Percentiles rank a stretch among this genome's conserved stretches.
These are phyloP conservation scores for Allomyces macrogynus DNA, from an alignment of 192 early-diverging fungal genomes.

Conservation along the genomic window DNA sequence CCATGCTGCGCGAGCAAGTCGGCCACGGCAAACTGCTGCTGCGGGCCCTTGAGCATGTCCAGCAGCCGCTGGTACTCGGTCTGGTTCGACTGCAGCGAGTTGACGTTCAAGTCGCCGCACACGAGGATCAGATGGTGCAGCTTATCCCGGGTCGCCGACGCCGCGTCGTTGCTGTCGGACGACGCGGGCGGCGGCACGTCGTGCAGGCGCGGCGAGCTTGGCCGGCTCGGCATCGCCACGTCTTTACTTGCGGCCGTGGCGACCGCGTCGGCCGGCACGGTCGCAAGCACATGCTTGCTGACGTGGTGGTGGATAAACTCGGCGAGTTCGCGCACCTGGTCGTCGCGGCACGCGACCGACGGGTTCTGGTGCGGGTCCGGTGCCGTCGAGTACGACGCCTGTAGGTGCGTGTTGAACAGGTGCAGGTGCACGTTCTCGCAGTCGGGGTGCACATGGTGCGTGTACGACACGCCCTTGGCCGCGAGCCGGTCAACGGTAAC, in stretches of 20 bases:
- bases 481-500: background rate
- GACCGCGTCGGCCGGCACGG: background rate
- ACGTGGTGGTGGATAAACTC: background rate
- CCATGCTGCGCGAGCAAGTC: background rate
- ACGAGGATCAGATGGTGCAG: background rate
- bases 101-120: background rate
- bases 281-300: background rate
- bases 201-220: background rate
- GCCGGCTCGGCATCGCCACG: background rate
- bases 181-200: background rate
- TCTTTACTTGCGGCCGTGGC: background rate
- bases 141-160: background rate
- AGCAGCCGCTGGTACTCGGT: background rate
- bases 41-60: background rate
- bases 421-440: background rate
- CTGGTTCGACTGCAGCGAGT: background rate
- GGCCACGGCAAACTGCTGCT: background rate
- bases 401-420: background rate
- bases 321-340: background rate
- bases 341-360: background rate
- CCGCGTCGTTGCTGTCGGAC: background rate
- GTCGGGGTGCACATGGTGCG: background rate
- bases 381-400: background rate
- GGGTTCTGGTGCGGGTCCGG: background rate
- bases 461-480: background rate